phyloP scores from a whole-genome alignment of 1,139 yeast genomes.

The Hemisphaericaspora xylanilytica region DNA sequence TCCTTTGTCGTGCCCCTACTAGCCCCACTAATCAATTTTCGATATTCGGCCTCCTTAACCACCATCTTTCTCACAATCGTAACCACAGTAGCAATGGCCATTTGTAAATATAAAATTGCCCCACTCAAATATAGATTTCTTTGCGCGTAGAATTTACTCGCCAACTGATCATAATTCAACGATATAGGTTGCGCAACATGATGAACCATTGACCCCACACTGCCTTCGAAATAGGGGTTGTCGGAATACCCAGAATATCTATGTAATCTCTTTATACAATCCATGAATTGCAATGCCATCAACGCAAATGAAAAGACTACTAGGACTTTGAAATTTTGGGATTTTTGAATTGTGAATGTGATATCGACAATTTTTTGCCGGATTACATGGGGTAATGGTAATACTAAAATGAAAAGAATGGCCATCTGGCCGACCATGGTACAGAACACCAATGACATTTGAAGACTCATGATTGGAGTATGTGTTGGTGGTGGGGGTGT shows the following conservation, averaged over 20 bases:
- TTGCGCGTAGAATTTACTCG: constrained; percentile 64
- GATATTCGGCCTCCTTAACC: constrained; percentile 48
- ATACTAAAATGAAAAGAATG: constrained; percentile 48
- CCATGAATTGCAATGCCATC: constrained; percentile 55
- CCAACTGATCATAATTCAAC: constrained; percentile 41
- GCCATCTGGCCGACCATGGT: constrained; percentile 55
- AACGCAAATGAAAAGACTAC: constrained; percentile 44
- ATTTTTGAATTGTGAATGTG: constrained; percentile 34
- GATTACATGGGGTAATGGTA: constrained; percentile 61
- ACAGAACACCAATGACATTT: constrained; percentile 44
- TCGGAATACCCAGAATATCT: constrained; percentile 23
- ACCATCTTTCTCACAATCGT: constrained; percentile 57
- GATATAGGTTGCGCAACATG: constrained; percentile 8
- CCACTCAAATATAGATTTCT: constrained; percentile 71
- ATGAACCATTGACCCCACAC: constrained; percentile 1
- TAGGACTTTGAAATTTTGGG: constrained; percentile 50
- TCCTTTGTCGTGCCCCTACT: constrained; percentile 16
- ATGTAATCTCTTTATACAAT: constrained; percentile 52
- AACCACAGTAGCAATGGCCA: constrained; percentile 59
- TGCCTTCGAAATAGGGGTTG: constrained; percentile 26
- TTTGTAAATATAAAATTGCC: constrained; percentile 59
- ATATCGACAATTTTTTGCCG: constrained; percentile 45
- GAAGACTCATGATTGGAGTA: constrained; percentile 48
- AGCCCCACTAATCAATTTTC: constrained; percentile 21
- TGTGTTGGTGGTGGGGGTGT: too few relatives aligned